Evolutionary conservation across 257 asterid genomes (phyloP).

Genomic region (Voacanga thouarsii): DNA sequence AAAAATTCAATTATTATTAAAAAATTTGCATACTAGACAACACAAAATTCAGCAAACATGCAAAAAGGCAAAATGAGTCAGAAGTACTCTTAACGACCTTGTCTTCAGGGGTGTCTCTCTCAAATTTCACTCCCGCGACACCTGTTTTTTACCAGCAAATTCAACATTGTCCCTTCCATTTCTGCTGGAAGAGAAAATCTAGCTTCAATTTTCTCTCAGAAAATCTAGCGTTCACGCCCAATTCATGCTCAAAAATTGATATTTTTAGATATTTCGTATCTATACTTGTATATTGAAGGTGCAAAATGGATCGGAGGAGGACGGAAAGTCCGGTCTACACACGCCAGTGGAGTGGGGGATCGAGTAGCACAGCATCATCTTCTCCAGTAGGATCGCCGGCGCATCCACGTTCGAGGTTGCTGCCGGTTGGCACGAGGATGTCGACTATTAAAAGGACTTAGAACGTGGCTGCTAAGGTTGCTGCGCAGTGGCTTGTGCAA

Average conservation of each 20-base stretch:
- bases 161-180: constrained; percentile 22
- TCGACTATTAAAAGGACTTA: constrained; percentile 85
- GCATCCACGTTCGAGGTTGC: constrained; percentile 83
- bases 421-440: constrained; percentile 68
- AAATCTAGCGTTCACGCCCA: constrained; percentile 31
- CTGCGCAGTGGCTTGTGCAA: constrained; percentile 89
- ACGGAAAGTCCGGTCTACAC: constrained; percentile 85
- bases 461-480: constrained; percentile 96
- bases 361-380: constrained; percentile 91
- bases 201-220: constrained; percentile 18
- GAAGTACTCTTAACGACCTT: neutral
- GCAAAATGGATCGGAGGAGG: constrained; percentile 68
- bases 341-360: constrained; percentile 98
- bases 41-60: too few relatives aligned
- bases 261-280: neutral
- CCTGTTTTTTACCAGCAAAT: constrained; percentile 10
- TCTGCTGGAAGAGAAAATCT: constrained; percentile 27
- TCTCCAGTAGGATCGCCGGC: constrained; percentile 93
- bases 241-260: neutral
- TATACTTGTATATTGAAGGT: neutral
- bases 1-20: too few relatives aligned
- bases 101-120: neutral
- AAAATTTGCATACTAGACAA: too few relatives aligned
- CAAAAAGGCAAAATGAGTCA: too few relatives aligned
- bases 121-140: constrained; percentile 19